Conservation (phyloP, 148 eudicot species). For the Rhododendron griersonianum region DNA sequence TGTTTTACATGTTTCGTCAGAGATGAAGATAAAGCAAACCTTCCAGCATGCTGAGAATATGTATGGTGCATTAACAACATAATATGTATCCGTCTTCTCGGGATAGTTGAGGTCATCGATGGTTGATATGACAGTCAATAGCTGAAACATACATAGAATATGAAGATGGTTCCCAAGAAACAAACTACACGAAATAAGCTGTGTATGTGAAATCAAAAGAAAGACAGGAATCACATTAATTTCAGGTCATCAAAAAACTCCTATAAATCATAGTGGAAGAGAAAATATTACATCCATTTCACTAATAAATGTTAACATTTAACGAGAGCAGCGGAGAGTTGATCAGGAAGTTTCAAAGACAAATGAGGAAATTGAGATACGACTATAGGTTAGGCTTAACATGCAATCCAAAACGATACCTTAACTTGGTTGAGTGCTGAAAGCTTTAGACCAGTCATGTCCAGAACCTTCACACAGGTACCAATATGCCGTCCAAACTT, state of each 20-base stretch:
- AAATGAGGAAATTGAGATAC: background rate
- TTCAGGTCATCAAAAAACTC: background rate
- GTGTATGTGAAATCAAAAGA: background rate
- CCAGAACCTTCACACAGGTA: constrained; percentile 88
- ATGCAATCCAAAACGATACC: constrained; percentile 39
- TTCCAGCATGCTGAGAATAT: constrained; percentile 99
- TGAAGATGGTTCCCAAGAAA: constrained; percentile 10
- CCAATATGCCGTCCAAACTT: constrained; percentile 61
- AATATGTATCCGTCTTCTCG: constrained; percentile 96
- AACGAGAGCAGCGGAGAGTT: background rate
- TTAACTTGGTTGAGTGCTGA: constrained; percentile 86
- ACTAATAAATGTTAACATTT: background rate
- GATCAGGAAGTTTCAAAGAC: background rate
- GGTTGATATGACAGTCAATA: constrained; percentile 79
- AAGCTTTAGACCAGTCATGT: constrained; percentile 93
- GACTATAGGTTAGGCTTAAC: background rate
- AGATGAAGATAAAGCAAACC: constrained; percentile 40
- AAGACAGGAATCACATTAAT: background rate
- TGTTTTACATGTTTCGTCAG: background rate
- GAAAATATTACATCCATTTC: background rate
- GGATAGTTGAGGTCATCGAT: constrained; percentile 99
- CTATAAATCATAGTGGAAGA: background rate
- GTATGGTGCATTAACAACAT: constrained; percentile 89
- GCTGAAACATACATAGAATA: constrained; percentile 44
- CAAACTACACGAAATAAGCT: background rate